A percentile compares a stretch with the other conserved stretches of the same genome.
phyloP scores from a whole-genome alignment of 164 flowering plant genomes.

The Sedum album region DNA sequence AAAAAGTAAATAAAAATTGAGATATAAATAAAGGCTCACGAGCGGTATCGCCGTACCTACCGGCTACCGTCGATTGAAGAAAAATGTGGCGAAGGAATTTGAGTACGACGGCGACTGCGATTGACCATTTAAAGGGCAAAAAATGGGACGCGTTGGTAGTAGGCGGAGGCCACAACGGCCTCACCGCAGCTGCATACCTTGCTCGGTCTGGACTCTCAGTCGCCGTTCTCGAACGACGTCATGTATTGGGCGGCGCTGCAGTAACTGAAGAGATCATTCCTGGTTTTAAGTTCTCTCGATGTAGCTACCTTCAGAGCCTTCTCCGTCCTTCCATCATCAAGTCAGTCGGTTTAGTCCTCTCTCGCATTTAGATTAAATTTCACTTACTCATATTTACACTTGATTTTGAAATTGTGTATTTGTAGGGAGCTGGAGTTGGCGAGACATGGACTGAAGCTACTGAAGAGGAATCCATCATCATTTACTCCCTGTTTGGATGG shows the following conservation, averaged over 20 bases:
- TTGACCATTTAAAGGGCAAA: constrained; percentile 20
- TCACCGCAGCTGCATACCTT: constrained; percentile 85
- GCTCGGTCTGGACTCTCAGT: constrained; percentile 92
- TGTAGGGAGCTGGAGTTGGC: constrained; percentile 63
- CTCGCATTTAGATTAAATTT: no score
- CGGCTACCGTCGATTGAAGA: neutral
- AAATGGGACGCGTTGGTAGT: constrained; percentile 89
- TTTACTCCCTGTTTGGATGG: constrained; percentile 93
- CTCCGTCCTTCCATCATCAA: constrained; percentile 80
- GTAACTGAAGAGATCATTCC: constrained; percentile 90
- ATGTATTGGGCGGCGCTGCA: constrained; percentile 86
- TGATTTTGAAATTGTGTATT: no score
- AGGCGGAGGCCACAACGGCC: constrained; percentile 96
- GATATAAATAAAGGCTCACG: no score
- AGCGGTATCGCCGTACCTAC: no score
- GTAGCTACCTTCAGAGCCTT: constrained; percentile 96
- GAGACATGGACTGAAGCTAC: constrained; percentile 77
- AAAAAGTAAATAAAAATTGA: no score
- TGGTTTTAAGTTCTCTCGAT: constrained; percentile 92
- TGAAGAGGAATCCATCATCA: constrained; percentile 81
- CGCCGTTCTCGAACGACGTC: constrained; percentile 90
- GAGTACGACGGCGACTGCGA: constrained; percentile 13
- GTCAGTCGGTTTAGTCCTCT: constrained; percentile 16
- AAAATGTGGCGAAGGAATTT: constrained; percentile 29
- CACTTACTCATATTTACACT: no score